Base-by-base conservation (phyloP, 1,139 yeast genomes). In the Arxiozyma slooffiae region DNA sequence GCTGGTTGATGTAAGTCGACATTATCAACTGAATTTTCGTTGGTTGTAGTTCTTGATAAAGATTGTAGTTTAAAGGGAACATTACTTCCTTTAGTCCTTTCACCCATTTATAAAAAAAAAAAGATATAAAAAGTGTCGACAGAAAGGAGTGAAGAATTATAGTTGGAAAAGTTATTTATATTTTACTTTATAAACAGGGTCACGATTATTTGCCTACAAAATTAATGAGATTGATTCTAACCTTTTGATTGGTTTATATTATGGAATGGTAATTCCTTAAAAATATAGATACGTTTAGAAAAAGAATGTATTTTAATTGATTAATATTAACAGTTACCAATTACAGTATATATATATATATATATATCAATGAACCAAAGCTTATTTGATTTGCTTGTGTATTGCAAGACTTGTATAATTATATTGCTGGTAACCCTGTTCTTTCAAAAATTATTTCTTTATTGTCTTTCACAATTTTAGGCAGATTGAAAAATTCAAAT, bases 21-120 rank as follows among this genome's bases (percentile, higher is more conserved):
- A 14, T 11, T n/a, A 20, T 38, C 22, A 24, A 23, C 22, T 21
- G 41, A 18, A 24, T 26, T 42, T 34, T 30, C 26, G 8, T 23
- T 36, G 9, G 45, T 23, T 7, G 20, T 38, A 7, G 43, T 41
- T 5, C 21, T n/a, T 23, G 26, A 17, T 18, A 43, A 16, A 2
- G 46, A 41, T 7, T 50, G 46, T n/a, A 53, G 56, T 37, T 58
- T 59, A 38, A 55, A 57, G 20, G 55, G 53, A 3, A 52, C 55
- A 3, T 60, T 57, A 7, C 56, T 48, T 22, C 51, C 52, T 46
- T 60, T 54, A 38, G 52, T 55, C 39, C 43, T 23, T 34, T 23
- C 37, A 45, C 39, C 38, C 48, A 45, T 45, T 30, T 6, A 6
- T 30, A 30, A 2, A 6, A 30, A 30, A 30, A 30, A 2, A 23